phyloP scores from a whole-genome alignment of 1,284 basidiomycete genomes.

The Marasmius sp. region DNA sequence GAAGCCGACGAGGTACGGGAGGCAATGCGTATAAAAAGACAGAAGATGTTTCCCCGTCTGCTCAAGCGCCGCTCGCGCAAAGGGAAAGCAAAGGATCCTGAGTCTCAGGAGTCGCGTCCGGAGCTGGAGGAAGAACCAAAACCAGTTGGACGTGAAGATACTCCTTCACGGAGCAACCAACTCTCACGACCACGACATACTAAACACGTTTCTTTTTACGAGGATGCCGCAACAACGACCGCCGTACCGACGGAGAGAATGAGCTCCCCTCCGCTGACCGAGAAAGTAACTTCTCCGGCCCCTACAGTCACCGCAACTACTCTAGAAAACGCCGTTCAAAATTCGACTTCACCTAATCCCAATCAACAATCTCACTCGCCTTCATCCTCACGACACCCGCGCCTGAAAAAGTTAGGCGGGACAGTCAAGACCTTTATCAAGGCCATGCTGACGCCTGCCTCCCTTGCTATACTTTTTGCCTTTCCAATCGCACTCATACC shows the following conservation, averaged over 20 bases:
- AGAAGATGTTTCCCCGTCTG: constrained; percentile 22
- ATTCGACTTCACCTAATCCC: not conserved
- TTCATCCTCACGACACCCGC: constrained; percentile 4
- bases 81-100: constrained; percentile 15
- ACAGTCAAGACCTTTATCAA: constrained; percentile 32
- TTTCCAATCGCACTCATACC: constrained; percentile 68
- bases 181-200: constrained; percentile 7
- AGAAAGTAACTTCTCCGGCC: constrained; percentile 23
- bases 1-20: constrained; percentile 53
- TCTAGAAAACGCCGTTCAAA: not conserved
- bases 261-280: constrained; percentile 25
- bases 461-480: constrained; percentile 63
- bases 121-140: not conserved
- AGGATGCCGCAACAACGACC: constrained; percentile 19
- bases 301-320: constrained; percentile 23
- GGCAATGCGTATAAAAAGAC: constrained; percentile 27
- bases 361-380: not conserved
- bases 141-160: not conserved
- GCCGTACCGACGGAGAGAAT: constrained; percentile 23
- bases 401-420: constrained; percentile 12
- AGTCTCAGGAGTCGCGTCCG: constrained; percentile 17
- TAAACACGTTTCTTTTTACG: constrained; percentile 14
- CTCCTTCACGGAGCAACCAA: not conserved
- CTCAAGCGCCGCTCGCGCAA: constrained; percentile 3
- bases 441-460: constrained; percentile 53